Percentiles rank a stretch among this genome's conserved stretches.
These are phyloP conservation scores for Akanthomyces dipterigenus DNA, from an alignment of 2,329 filamentous ascomycete species.

Conservation along the genomic window DNA sequence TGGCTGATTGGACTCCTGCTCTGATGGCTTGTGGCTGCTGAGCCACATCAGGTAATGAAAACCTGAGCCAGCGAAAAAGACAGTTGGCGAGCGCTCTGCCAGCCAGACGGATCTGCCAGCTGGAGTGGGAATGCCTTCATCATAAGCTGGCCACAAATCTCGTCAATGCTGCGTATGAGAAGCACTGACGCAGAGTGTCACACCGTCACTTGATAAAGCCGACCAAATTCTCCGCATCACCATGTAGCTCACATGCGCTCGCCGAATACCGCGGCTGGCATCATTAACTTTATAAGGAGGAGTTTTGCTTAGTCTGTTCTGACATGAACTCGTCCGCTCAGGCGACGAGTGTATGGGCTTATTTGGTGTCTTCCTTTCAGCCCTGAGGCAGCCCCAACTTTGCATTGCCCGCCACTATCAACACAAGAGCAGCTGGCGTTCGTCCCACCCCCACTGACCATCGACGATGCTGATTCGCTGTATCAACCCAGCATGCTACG, in stretches of 20 bases:
- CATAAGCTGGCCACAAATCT: neutral
- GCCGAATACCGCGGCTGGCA: neutral
- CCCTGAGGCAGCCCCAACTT: neutral
- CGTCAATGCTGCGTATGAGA: neutral
- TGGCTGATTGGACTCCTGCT: slow-evolving; percentile 1
- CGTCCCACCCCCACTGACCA: slow-evolving; percentile 1
- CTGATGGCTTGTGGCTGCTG: neutral
- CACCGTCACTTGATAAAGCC: neutral
- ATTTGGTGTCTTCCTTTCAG: neutral
- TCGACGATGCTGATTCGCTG: neutral
- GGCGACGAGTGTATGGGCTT: neutral
- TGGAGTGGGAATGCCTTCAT: neutral
- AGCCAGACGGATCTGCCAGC: neutral
- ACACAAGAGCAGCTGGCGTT: neutral
- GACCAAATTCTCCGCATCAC: neutral
- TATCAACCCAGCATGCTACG: neutral
- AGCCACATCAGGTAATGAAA: slow-evolving; percentile 5
- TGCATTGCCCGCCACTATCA: neutral
- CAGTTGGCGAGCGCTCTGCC: neutral
- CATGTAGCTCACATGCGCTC: neutral
- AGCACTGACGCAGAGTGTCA: neutral
- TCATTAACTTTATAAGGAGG: neutral
- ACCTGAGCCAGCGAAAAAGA: neutral
- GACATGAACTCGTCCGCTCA: neutral
- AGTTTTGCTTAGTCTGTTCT: neutral